Percentiles rank a stretch among this genome's conserved stretches.
Conservation (phyloP, 2,329 filamentous ascomycete genomes). For the Fusarium sp. region DNA sequence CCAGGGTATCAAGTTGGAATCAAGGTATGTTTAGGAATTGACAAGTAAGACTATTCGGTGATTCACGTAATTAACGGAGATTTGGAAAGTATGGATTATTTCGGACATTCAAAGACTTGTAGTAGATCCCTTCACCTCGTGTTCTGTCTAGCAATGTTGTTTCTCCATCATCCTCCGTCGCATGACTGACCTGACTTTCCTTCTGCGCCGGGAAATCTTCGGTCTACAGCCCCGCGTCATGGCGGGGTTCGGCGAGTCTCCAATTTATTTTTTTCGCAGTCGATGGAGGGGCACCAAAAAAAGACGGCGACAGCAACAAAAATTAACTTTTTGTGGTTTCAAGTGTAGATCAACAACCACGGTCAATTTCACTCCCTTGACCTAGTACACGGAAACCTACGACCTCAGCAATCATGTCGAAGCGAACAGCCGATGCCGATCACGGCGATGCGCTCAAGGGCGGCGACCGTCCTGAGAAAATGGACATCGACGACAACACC, state of each 20-base stretch:
- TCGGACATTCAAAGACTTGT: not conserved
- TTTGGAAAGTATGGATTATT: not conserved
- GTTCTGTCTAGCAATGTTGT: too few relatives aligned
- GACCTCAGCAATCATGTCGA: conserved; percentile 65
- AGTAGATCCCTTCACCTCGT: not conserved
- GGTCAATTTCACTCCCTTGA: not conserved
- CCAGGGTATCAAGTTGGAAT: conserved; percentile 17
- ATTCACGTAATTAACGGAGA: too few relatives aligned
- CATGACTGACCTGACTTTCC: too few relatives aligned
- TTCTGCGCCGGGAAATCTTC: conserved; percentile 40
- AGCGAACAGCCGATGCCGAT: conserved; percentile 69
- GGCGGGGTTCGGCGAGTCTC: conserved; percentile 42
- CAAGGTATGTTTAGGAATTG: not conserved
- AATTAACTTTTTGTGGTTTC: conserved; percentile 35
- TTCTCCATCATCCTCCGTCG: too few relatives aligned
- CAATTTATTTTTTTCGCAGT: conserved; percentile 36
- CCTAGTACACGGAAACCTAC: not conserved
- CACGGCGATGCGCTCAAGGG: conserved; percentile 69
- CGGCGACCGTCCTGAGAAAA: conserved; percentile 73
- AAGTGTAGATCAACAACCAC: conserved; percentile 13
- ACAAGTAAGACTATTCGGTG: not conserved
- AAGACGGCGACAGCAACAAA: conserved; percentile 24
- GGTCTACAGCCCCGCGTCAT: conserved; percentile 39
- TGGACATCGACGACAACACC: conserved; percentile 74
- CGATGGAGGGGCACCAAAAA: conserved; percentile 44